Percentiles rank a stretch among this genome's conserved stretches.
phyloP scores from a whole-genome alignment of 1,284 basidiomycete species.

The Melampsora americana region DNA sequence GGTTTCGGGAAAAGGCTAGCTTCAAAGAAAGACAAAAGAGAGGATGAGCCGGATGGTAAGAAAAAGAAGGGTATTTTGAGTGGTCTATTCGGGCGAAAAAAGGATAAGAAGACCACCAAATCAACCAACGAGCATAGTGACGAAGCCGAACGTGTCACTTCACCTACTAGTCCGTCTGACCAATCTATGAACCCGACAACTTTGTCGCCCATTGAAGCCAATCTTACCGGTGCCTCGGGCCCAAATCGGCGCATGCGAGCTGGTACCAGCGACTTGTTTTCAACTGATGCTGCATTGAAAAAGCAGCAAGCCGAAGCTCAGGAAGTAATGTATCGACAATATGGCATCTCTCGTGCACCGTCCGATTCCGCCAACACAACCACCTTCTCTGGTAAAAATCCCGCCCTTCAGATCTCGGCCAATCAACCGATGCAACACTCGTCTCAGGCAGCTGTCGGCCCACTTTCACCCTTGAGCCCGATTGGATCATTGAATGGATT shows the following conservation, averaged over 20 bases:
- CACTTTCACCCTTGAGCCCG: conserved; percentile 35
- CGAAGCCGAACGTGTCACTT: conserved; percentile 47
- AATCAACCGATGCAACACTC: conserved; percentile 29
- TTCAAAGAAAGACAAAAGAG: conserved; percentile 23
- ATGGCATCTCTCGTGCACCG: conserved; percentile 55
- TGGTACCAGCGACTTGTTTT: conserved; percentile 25
- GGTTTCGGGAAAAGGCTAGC: conserved; percentile 1
- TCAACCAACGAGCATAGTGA: conserved; percentile 53
- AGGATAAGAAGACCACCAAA: conserved; percentile 64
- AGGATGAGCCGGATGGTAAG: conserved; percentile 57
- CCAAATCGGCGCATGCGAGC: conserved; percentile 56
- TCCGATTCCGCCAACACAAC: conserved; percentile 48
- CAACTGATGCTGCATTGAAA: conserved; percentile 56
- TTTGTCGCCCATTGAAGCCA: conserved; percentile 51
- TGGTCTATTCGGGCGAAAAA: conserved; percentile 67
- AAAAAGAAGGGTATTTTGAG: conserved; percentile 67
- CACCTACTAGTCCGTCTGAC: conserved; percentile 43
- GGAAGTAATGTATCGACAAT: conserved; percentile 81
- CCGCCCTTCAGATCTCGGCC: conserved; percentile 26
- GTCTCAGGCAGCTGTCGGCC: conserved; percentile 19
- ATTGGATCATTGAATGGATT: conserved; percentile 16
- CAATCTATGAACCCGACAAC: conserved; percentile 47
- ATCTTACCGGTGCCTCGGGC: conserved; percentile 54
- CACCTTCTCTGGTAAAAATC: conserved; percentile 7
- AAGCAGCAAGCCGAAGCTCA: conserved; percentile 82